Percentiles rank a stretch among this genome's conserved stretches.
phyloP scores from a whole-genome alignment of 306 rosid species.

The Prunus dulcis region DNA sequence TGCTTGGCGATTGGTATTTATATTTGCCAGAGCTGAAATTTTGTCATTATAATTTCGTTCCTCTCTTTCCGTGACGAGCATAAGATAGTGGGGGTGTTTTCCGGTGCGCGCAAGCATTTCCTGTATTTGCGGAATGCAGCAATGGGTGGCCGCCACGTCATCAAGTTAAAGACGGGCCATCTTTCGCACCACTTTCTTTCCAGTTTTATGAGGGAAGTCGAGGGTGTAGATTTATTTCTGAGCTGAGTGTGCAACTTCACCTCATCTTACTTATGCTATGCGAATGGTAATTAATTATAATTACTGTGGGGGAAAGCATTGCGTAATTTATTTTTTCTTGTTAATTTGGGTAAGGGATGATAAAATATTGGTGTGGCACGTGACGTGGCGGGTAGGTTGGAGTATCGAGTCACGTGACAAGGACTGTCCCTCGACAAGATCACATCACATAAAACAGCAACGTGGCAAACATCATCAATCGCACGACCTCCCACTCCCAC shows the following conservation, averaged over 20 bases:
- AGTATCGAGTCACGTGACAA: constrained; percentile 12
- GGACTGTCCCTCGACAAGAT: background rate
- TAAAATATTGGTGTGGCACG: constrained; percentile 1
- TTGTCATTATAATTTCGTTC: background rate
- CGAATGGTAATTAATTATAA: background rate
- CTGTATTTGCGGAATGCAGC: background rate
- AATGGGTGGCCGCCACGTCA: background rate
- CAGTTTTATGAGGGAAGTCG: background rate
- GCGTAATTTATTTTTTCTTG: background rate
- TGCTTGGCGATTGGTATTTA: background rate
- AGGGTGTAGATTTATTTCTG: background rate
- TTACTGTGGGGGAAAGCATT: background rate
- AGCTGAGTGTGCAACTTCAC: background rate
- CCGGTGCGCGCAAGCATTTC: background rate
- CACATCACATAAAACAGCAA: background rate
- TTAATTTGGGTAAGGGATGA: no score
- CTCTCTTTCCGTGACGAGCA: background rate
- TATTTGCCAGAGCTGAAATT: background rate
- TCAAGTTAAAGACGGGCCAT: background rate
- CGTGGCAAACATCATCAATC: background rate
- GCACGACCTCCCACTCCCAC: background rate
- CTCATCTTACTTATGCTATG: background rate
- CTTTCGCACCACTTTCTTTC: background rate
- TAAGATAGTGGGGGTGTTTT: background rate
- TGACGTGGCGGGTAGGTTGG: constrained; percentile 10